These are phyloP conservation scores for Puya raimondii DNA, from an alignment of 176 grass and related monocot genomes.

Conservation along the genomic window DNA sequence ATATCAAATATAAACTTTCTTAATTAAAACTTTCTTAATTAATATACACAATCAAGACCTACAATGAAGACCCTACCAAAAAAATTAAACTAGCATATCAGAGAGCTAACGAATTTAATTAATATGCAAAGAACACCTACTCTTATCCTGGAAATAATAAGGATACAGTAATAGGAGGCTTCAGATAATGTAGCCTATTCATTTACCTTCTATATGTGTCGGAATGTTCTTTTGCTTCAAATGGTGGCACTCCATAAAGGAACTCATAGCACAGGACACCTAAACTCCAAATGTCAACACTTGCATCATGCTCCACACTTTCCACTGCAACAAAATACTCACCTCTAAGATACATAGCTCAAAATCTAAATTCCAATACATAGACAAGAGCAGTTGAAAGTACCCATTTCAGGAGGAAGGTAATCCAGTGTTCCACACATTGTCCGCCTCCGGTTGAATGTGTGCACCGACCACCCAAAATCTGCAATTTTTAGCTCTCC, in stretches of 20 bases:
- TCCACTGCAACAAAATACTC: slow-evolving; percentile 48
- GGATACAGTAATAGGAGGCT: no score
- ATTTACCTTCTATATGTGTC: slow-evolving; percentile 86
- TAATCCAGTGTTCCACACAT: slow-evolving; percentile 98
- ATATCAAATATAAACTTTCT: background rate
- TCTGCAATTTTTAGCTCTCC: slow-evolving; percentile 94
- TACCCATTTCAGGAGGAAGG: slow-evolving; percentile 99
- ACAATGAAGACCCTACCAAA: no score
- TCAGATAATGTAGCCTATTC: no score
- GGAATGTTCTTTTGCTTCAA: slow-evolving; percentile 93
- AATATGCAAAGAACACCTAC: no score
- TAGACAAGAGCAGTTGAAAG: slow-evolving; percentile 1
- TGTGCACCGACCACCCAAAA: slow-evolving; percentile 95
- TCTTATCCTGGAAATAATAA: no score
- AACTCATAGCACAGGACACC: slow-evolving; percentile 91
- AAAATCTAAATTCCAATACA: background rate
- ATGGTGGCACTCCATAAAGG: slow-evolving; percentile 78
- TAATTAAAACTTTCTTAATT: background rate
- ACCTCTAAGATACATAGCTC: slow-evolving; percentile 1
- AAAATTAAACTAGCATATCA: no score
- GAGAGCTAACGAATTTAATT: no score
- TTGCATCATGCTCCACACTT: slow-evolving; percentile 80
- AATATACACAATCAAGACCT: no score
- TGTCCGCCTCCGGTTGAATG: slow-evolving; percentile 71
- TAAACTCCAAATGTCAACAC: slow-evolving; percentile 94